Evolutionary conservation across 495 filamentous ascomycete genomes (phyloP).

Genomic region (Aspergillus sclerotioniger): DNA sequence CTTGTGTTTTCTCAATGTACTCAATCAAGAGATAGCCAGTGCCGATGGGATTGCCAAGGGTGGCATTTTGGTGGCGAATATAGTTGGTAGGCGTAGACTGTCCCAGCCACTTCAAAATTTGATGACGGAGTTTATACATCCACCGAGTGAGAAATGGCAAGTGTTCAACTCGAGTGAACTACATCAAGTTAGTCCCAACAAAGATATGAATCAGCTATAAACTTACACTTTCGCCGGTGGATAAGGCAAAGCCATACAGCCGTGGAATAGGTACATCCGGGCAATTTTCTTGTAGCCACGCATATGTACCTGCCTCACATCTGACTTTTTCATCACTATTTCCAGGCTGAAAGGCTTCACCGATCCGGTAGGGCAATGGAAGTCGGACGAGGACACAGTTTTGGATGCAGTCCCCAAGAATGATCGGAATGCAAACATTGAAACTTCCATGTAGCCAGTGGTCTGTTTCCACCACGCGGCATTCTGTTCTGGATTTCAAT

Average conservation of each 20-base stretch:
- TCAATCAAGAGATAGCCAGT: conserved; percentile 16
- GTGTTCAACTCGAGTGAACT: conserved; percentile 29
- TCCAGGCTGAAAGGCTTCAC: conserved; percentile 30
- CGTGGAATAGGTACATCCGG: conserved; percentile 33
- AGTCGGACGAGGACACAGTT: conserved; percentile 33
- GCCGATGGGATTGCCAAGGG: conserved; percentile 40
- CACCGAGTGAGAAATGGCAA: conserved; percentile 24
- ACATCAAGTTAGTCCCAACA: conserved; percentile 3
- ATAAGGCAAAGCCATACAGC: conserved; percentile 35
- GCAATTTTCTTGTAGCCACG: conserved; percentile 31
- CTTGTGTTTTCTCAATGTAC: conserved; percentile 7
- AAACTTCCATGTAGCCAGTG: conserved; percentile 40
- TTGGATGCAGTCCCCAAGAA: conserved; percentile 16
- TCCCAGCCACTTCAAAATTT: too few species aligned
- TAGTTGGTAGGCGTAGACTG: too few species aligned
- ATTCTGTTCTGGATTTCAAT: too few species aligned
- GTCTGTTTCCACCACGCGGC: too few species aligned
- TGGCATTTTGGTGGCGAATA: conserved; percentile 16
- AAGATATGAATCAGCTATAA: background rate
- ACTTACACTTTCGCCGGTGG: conserved; percentile 26
- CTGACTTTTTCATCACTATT: conserved; percentile 39
- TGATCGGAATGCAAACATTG: conserved; percentile 36
- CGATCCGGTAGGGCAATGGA: conserved; percentile 37
- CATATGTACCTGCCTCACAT: conserved; percentile 37
- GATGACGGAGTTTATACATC: conserved; percentile 23